A percentile compares a stretch with the other conserved stretches of the same genome.
Evolutionary conservation across 352 stramenopile genomes (phyloP).

Genomic region (Blastocystis sp.): DNA sequence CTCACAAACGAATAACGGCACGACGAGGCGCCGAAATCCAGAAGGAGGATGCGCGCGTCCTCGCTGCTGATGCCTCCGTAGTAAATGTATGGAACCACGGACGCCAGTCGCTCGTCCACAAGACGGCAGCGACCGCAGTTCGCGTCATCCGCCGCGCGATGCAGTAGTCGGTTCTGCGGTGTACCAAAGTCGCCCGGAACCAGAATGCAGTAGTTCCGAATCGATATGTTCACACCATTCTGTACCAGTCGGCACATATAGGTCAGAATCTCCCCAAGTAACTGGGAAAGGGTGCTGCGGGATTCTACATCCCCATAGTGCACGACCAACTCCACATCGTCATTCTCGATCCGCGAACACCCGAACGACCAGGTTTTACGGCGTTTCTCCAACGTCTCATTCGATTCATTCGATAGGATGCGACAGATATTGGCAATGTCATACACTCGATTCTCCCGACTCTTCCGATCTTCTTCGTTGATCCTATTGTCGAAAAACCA

Average conservation of each 20-base stretch:
- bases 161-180: background rate
- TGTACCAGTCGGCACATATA: background rate
- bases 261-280: slow-evolving; percentile 14
- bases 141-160: background rate
- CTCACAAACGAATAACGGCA: background rate
- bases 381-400: background rate
- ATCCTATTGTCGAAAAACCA: slow-evolving; percentile 10
- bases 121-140: background rate
- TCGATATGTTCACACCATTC: background rate
- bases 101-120: slow-evolving; percentile 17
- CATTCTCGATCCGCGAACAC: background rate
- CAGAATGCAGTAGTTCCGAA: background rate
- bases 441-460: slow-evolving; percentile 6
- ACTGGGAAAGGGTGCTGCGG: background rate
- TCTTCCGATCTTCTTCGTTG: background rate
- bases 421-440: slow-evolving; percentile 9
- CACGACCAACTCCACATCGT: background rate
- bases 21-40: slow-evolving; percentile 4
- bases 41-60: background rate
- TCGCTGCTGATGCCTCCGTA: slow-evolving; percentile 19
- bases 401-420: background rate
- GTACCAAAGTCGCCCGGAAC: background rate
- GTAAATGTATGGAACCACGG: slow-evolving; percentile 18
- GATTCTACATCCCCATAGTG: background rate
- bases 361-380: background rate